A percentile compares a stretch with the other conserved stretches of the same genome.
Evolutionary conservation across 1,139 yeast species (phyloP).

Genomic region (Diutina mesorugosa): DNA sequence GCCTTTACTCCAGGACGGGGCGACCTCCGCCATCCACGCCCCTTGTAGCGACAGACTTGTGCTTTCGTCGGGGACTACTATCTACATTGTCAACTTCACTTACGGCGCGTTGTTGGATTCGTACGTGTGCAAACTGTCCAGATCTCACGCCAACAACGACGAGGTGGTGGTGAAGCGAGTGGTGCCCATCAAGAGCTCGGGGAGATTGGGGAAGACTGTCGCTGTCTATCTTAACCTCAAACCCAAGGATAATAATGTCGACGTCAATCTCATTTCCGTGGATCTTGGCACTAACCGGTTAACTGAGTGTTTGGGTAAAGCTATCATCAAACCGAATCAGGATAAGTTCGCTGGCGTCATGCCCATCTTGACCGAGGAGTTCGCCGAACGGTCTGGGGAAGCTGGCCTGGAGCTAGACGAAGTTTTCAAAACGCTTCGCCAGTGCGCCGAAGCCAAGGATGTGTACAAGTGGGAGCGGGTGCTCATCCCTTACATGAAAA

Average conservation of each 20-base stretch:
- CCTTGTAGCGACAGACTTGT: conserved; percentile 35
- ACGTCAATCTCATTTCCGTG: conserved; percentile 35
- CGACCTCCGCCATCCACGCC: conserved; percentile 1
- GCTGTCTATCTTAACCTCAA: conserved; percentile 31
- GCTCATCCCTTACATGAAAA: conserved; percentile 21
- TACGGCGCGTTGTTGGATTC: conserved; percentile 30
- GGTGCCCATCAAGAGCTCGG: neutral
- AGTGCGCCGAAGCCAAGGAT: conserved; percentile 10
- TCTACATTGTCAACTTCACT: conserved; percentile 31
- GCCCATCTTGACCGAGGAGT: conserved; percentile 11
- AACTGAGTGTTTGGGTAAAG: conserved; percentile 62
- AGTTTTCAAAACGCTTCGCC: conserved; percentile 13
- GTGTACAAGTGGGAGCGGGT: conserved; percentile 19
- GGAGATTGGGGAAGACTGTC: conserved; percentile 16
- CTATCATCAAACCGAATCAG: conserved; percentile 17
- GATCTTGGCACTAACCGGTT: conserved; percentile 62
- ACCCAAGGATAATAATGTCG: conserved; percentile 28
- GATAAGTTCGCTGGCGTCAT: conserved; percentile 13
- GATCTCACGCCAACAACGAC: neutral
- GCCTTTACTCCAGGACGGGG: neutral
- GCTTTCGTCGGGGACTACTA: conserved; percentile 22
- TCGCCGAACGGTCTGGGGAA: conserved; percentile 10
- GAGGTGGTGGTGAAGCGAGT: neutral
- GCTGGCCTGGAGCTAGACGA: conserved; percentile 13
- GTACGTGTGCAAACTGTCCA: conserved; percentile 9